These are phyloP conservation scores for Gardenia jasminoides DNA, from an alignment of 257 asterid genomes.

Conservation along the genomic window DNA sequence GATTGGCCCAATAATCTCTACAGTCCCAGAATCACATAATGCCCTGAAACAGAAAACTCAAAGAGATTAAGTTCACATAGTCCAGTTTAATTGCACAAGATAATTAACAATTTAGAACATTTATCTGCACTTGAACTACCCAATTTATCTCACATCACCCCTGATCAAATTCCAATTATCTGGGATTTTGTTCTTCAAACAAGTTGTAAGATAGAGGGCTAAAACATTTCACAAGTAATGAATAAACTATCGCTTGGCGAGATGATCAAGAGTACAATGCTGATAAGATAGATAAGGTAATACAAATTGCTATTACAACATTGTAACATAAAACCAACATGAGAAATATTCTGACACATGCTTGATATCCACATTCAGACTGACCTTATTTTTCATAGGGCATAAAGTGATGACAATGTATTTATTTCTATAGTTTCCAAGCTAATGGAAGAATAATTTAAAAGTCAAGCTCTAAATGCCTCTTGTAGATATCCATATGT, in stretches of 20 bases:
- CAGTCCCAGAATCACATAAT: conserved; percentile 83
- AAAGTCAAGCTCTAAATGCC: background rate
- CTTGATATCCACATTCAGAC: background rate
- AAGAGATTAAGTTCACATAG: background rate
- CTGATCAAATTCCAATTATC: background rate
- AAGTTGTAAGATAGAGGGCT: background rate
- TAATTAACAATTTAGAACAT: background rate
- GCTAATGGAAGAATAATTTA: background rate
- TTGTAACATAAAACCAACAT: background rate
- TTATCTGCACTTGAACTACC: background rate
- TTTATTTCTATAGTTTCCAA: background rate
- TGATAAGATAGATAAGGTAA: background rate
- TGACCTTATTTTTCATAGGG: background rate
- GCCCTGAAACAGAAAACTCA: conserved; percentile 50
- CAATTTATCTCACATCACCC: background rate
- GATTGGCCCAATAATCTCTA: conserved; percentile 88
- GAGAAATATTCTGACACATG: background rate
- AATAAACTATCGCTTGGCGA: background rate
- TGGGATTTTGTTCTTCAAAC: background rate
- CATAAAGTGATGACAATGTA: background rate
- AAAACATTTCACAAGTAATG: background rate
- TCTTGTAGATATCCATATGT: background rate
- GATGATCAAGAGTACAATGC: background rate
- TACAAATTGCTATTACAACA: background rate
- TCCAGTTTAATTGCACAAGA: background rate